phyloP scores from a whole-genome alignment of 305 asterid genomes.

The Galium porrigens region DNA sequence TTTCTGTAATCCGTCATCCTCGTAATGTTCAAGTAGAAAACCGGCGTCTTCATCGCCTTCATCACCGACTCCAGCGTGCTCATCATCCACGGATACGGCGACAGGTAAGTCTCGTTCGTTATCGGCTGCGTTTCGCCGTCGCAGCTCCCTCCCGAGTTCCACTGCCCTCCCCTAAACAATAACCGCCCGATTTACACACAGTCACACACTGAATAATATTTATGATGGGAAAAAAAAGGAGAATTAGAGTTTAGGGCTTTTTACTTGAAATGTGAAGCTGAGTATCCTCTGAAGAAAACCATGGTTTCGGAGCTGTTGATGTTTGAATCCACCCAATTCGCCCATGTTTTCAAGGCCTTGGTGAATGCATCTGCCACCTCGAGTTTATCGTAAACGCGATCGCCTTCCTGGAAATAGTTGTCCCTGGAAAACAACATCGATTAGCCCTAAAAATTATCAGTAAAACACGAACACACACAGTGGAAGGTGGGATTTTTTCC shows the following conservation, averaged over 20 bases:
- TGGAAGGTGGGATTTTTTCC: background rate
- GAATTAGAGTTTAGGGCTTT: background rate
- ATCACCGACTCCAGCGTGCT: slow-evolving; percentile 33
- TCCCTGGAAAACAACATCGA: slow-evolving; percentile 25
- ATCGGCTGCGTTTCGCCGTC: slow-evolving; percentile 55
- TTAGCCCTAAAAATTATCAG: background rate
- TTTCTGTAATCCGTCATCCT: slow-evolving; percentile 53
- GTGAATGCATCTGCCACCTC: slow-evolving; percentile 51
- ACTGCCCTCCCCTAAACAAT: slow-evolving; percentile 48
- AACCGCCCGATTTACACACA: background rate
- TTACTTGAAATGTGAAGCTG: slow-evolving; percentile 59
- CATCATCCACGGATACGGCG: slow-evolving; percentile 44
- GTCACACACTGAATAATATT: no score
- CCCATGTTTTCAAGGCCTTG: slow-evolving; percentile 57
- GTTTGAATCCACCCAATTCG: slow-evolving; percentile 53
- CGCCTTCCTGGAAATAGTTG: slow-evolving; percentile 69
- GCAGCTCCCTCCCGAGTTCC: slow-evolving; percentile 69
- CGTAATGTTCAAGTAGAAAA: slow-evolving; percentile 41
- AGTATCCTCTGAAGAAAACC: slow-evolving; percentile 59
- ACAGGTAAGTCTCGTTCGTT: slow-evolving; percentile 39
- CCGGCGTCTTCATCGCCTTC: slow-evolving; percentile 41
- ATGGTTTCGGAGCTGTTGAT: slow-evolving; percentile 32
- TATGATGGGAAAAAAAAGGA: background rate
- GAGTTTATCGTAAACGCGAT: slow-evolving; percentile 43
- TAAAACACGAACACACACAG: background rate